Evolutionary conservation across 2,329 filamentous ascomycete species (phyloP), one percentile per base, ranked within the genome.

Genomic region (Davidsoniella australis): DNA sequence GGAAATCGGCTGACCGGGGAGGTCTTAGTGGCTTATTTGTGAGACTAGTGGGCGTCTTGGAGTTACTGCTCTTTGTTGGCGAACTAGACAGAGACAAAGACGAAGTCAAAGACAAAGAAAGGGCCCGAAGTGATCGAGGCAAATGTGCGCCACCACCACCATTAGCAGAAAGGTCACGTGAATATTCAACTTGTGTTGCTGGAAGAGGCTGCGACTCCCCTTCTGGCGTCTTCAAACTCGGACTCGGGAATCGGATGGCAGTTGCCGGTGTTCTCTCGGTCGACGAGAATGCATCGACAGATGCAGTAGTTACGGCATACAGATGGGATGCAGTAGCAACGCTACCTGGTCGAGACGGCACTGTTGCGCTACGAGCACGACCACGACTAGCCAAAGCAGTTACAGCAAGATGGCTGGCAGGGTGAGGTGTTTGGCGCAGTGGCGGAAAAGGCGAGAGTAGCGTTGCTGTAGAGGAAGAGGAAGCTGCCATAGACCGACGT

Each of bases 341-440:
- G 9, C 43, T 29, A n/a, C 9, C 47, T 4, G 40, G 26, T 38
- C 17, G 24, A 29, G 41, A 45, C n/a, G 48, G 48, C 4, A 26
- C 24, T 5, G 48, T 50, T 18, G 37, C 36, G 38, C 48, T 50
- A 24, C 48, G 48, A 24, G 12, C 33, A 24, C 48, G 42, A 16
- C 18, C 45, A 16, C 48, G 23, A 18, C 33, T 23, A 36, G 46
- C 38, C 14, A 41, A 26, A n/a, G 38, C 46, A 17, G 16, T 33
- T 14, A 20, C 40, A 20, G 38, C 38, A 9, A 41, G 38, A 12
- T 17, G 12, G 24, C 12, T 14, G 26, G 23, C 38, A 17, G n/a
- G 16, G 29, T 33, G 12, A 33, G 29, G 29, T 12, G 29, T 33
- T 12, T 33, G 29, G 6, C 46, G 37, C 8, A 29, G n/a, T 9